These are phyloP conservation scores for Arabidopsis thaliana DNA, from an alignment of 345 rosid genomes.

Conservation along the genomic window TAIR10.1 NC_003075.7:17558501-17559000, in stretches of 20 bases:
- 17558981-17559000: not conserved
- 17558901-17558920: not conserved
- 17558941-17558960: not conserved
- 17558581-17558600: constrained; percentile 35
- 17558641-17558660: constrained; percentile 44
- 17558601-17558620: constrained; percentile 43
- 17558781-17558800: constrained; percentile 29
- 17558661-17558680: constrained; percentile 35
- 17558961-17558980: not conserved
- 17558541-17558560: constrained; percentile 43
- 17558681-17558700: constrained; percentile 39
- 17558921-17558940: not conserved
- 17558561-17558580: constrained; percentile 42
- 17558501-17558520: constrained; percentile 44
- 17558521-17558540: constrained; percentile 33
- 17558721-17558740: constrained; percentile 39
- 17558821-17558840: constrained; percentile 18
- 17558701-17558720: constrained; percentile 48
- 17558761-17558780: constrained; percentile 11
- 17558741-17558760: constrained; percentile 34
- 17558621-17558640: constrained; percentile 44
- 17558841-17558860: not conserved
- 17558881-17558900: not conserved
- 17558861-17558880: constrained; percentile 15
- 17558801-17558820: constrained; percentile 6